A percentile compares a stretch with the other conserved stretches of the same genome.
Conservation (phyloP, 176 grass and related monocot species). For the Musa acuminata region DNA sequence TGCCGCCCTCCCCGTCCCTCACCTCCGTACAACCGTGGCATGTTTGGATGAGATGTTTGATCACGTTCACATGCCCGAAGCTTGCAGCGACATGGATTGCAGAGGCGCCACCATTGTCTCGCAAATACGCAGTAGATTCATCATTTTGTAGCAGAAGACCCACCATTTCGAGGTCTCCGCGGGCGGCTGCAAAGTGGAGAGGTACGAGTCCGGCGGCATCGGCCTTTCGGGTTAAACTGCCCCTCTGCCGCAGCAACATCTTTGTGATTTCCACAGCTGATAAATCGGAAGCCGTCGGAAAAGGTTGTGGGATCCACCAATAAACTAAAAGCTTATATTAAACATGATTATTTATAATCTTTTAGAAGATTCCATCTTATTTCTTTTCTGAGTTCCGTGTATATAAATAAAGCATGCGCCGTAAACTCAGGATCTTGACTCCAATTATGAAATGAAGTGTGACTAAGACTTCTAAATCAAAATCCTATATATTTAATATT, state of each 20-base stretch:
- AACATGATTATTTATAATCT: no score
- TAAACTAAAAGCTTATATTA: no score
- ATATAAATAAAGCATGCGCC: no score
- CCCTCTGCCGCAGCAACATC: not conserved
- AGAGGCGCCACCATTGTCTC: constrained; percentile 10
- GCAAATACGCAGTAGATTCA: constrained; percentile 1
- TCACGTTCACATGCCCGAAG: not conserved
- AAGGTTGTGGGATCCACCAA: no score
- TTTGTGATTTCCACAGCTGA: not conserved
- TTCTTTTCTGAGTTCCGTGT: no score
- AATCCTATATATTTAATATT: no score
- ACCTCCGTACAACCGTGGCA: constrained; percentile 1
- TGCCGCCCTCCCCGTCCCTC: not conserved
- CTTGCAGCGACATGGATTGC: constrained; percentile 16
- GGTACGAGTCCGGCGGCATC: constrained; percentile 7
- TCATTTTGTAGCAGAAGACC: not conserved
- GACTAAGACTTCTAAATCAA: no score
- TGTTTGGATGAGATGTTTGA: not conserved
- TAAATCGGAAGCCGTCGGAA: not conserved
- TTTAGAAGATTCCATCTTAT: no score
- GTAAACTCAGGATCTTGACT: no score
- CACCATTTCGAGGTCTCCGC: not conserved
- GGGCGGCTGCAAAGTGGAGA: constrained; percentile 9
- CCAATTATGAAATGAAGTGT: no score
- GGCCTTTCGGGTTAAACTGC: not conserved